phyloP scores from a whole-genome alignment of 805 yeast species.

The Cyberlindnera nakhonratchasimensis region DNA sequence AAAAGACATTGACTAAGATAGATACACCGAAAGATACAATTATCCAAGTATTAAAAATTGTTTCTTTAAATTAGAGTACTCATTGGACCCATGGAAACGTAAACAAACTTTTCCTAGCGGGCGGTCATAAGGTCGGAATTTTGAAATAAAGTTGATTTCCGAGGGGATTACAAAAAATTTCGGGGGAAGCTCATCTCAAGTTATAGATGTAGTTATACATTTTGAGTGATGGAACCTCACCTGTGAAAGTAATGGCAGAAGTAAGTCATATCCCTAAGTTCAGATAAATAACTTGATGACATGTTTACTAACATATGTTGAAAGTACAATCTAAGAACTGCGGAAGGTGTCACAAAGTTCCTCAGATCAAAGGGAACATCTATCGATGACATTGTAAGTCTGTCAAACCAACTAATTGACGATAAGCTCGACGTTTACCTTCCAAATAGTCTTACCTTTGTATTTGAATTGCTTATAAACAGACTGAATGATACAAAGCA shows the following conservation, averaged over 20 bases:
- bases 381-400: slow-evolving; percentile 39
- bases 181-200: not conserved
- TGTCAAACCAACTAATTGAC: slow-evolving; percentile 34
- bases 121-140: not conserved
- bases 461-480: slow-evolving; percentile 58
- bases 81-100: slow-evolving; percentile 7
- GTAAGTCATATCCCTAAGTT: not conserved
- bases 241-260: not conserved
- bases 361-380: slow-evolving; percentile 52
- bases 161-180: slow-evolving; percentile 1
- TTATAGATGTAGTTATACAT: not conserved
- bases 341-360: slow-evolving; percentile 50
- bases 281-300: not conserved
- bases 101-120: slow-evolving; percentile 14
- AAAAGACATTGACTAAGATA: slow-evolving; percentile 5
- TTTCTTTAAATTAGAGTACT: not conserved
- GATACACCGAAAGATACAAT: too few relatives aligned
- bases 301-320: slow-evolving; percentile 8
- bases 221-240: not conserved
- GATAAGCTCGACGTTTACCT: slow-evolving; percentile 38
- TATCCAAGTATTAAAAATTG: not conserved
- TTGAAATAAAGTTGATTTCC: not conserved
- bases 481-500: slow-evolving; percentile 49
- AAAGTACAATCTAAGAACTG: slow-evolving; percentile 27
- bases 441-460: slow-evolving; percentile 53